A percentile compares a stretch with the other conserved stretches of the same genome.
These are phyloP conservation scores for Leishmania major DNA, from an alignment of 208 protist genomes.

Conservation along the genomic window DNA sequence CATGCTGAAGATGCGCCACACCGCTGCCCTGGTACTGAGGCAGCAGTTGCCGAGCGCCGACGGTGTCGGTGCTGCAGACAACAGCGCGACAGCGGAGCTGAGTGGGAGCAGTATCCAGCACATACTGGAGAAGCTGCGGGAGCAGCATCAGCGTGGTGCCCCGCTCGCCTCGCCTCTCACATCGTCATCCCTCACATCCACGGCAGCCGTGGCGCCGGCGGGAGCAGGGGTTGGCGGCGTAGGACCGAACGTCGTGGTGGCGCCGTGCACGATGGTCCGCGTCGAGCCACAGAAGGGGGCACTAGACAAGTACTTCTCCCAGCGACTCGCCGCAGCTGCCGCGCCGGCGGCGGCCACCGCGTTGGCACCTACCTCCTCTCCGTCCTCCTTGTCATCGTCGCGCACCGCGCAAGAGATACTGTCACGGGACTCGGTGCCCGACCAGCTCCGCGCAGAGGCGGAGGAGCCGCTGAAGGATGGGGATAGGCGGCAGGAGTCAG, in stretches of 20 bases:
- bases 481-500: neutral
- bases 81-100: neutral
- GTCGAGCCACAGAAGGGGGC: constrained; percentile 79
- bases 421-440: neutral
- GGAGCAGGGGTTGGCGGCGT: neutral
- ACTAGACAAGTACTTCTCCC: constrained; percentile 66
- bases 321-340: constrained; percentile 16
- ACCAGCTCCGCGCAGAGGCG: neutral
- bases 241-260: constrained; percentile 31
- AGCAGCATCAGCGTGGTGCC: constrained; percentile 29
- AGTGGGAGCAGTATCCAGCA: constrained; percentile 35
- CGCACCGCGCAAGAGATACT: neutral
- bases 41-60: constrained; percentile 14
- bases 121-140: constrained; percentile 29
- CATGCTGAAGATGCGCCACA: constrained; percentile 49
- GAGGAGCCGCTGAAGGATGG: neutral
- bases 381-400: neutral
- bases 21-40: constrained; percentile 37
- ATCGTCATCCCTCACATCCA: constrained; percentile 12
- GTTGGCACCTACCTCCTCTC: neutral
- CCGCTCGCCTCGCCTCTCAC: constrained; percentile 36
- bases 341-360: neutral
- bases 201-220: neutral
- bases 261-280: constrained; percentile 76
- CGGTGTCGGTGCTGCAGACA: constrained; percentile 8